Base-by-base conservation (phyloP, 164 flowering plant genomes). In the Pachysandra terminalis region DNA sequence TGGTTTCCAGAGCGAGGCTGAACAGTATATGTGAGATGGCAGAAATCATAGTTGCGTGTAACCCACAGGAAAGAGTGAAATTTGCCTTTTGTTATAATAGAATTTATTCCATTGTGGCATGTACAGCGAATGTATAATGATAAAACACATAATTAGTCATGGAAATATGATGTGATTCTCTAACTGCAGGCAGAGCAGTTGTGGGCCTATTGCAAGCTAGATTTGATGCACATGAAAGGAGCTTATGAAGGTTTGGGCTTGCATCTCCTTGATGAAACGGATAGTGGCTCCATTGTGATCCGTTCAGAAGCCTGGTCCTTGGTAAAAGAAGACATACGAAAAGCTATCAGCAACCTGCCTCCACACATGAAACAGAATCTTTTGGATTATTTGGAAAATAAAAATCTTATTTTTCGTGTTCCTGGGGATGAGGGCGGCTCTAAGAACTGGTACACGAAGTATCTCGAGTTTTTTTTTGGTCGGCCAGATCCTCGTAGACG, bases 161-260 rank as follows among this genome's bases (percentile, higher is more conserved):
- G 6, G 51, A 45, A 69, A 56, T 23, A 40, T 53, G 22, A 22
- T 25, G 12, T 64, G 55, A 21, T 54, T 26, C 13, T 68, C 45
- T 65, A 53, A 58, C 26, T 81, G 76, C 87, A 88, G 96, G 93
- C 75, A 60, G 81, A 86, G 58, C 64, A 78, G 32, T 57, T 84
- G 40, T 84, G 85, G 89, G 69, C 59, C 62, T 75, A 65, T 66
- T 86, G 93, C 76, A 70, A 77, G 77, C 45, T 37, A 24, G 85
- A 85, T 70, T 71, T 82, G 56, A 67, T 74, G 64, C 68, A 70
- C 15, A 68, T 71, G 48, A 79, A 71, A 61, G 82, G 76, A 59
- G 78, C 72, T 71, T 25, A 68, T 56, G 77, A 74, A 74, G 72
- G 69, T 35, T 62, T 75, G 68, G 70, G 75, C 28, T 55, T 77